A percentile compares a stretch with the other conserved stretches of the same genome.
phyloP scores from a whole-genome alignment of 257 asterid species.

The Solanum piurae region DNA sequence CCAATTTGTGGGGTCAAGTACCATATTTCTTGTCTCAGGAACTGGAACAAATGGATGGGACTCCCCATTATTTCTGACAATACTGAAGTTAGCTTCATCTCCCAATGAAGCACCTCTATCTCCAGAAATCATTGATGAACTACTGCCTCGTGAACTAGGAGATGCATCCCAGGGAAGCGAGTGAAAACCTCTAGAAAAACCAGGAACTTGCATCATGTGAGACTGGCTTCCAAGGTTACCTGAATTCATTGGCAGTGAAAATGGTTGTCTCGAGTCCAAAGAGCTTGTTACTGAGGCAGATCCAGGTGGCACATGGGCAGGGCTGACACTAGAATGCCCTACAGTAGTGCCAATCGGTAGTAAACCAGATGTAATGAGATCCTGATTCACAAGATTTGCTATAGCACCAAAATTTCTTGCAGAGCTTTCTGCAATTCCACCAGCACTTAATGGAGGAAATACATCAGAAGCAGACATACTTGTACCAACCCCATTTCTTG shows the following conservation, averaged over 20 bases:
- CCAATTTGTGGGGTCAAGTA: conserved; percentile 59
- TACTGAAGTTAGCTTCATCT: conserved; percentile 35
- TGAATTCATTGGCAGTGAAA: conserved; percentile 24
- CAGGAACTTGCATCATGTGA: conserved; percentile 31
- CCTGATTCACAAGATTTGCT: conserved; percentile 36
- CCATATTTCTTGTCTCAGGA: conserved; percentile 37
- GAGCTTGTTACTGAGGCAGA: conserved; percentile 22
- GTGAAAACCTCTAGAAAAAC: conserved; percentile 25
- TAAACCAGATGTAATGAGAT: conserved; percentile 23
- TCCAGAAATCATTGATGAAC: conserved; percentile 34
- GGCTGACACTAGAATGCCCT: conserved; percentile 29
- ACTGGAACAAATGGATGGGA: conserved; percentile 34
- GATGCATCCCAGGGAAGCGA: conserved; percentile 44
- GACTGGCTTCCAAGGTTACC: conserved; percentile 27
- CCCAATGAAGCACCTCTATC: conserved; percentile 31
- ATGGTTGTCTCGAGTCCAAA: conserved; percentile 23
- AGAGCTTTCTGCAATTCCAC: conserved; percentile 31
- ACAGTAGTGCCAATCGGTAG: conserved; percentile 22
- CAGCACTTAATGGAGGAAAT: conserved; percentile 32
- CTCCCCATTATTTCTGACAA: conserved; percentile 37
- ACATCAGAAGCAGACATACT: conserved; percentile 20
- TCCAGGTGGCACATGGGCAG: conserved; percentile 17
- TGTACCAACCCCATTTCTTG: conserved; percentile 32
- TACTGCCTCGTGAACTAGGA: conserved; percentile 27
- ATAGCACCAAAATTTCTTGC: conserved; percentile 28